These are phyloP conservation scores for Penicillium sp. DNA, from an alignment of 2,329 filamentous ascomycete species.

Conservation along the genomic window DNA sequence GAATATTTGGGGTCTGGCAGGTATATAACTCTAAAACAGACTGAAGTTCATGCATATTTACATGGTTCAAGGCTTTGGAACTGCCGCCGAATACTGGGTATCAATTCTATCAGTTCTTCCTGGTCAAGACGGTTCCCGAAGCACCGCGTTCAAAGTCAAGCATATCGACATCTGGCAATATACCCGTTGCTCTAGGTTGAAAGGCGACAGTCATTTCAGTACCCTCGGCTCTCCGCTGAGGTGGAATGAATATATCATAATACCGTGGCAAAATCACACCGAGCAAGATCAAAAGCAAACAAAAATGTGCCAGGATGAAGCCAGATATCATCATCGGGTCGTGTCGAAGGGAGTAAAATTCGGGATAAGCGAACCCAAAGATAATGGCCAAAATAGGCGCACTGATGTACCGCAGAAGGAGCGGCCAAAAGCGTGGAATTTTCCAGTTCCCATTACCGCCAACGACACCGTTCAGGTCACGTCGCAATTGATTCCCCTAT, in stretches of 20 bases:
- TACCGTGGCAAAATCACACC: constrained; percentile 60
- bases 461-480: constrained; percentile 60
- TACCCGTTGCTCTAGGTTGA: background rate
- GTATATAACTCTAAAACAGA: too few species aligned
- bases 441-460: constrained; percentile 61
- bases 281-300: constrained; percentile 52
- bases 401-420: constrained; percentile 56
- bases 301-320: constrained; percentile 54
- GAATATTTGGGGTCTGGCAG: too few species aligned
- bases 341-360: constrained; percentile 53
- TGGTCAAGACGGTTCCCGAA: too few species aligned
- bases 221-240: constrained; percentile 52
- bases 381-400: constrained; percentile 57
- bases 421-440: constrained; percentile 57
- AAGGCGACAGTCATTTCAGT: background rate
- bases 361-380: constrained; percentile 57
- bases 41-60: too few species aligned
- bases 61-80: too few species aligned
- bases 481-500: constrained; percentile 60
- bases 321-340: constrained; percentile 58
- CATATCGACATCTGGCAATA: background rate
- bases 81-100: too few species aligned
- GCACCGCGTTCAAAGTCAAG: background rate
- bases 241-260: constrained; percentile 58
- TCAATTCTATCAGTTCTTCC: too few species aligned